A percentile compares a stretch with the other conserved stretches of the same genome.
Conservation (phyloP, 768 basidiomycete species). For the Cystofilobasidium macerans region DNA sequence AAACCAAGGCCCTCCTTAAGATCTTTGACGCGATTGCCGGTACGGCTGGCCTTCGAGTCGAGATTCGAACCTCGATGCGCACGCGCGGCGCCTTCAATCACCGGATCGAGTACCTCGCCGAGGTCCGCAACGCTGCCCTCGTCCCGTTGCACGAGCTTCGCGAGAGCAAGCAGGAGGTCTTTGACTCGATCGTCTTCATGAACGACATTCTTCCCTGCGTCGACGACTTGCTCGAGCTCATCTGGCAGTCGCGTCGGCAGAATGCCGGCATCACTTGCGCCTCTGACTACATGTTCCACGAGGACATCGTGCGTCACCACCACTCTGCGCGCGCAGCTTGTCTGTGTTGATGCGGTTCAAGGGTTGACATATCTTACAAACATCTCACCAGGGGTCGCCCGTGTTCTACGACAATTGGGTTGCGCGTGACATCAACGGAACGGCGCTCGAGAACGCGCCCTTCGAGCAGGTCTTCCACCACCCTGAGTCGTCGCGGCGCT, state of each 20-base stretch:
- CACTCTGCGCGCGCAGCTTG: neutral
- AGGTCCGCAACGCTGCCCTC: conserved; percentile 96
- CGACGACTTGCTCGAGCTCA: conserved; percentile 93
- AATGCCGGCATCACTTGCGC: conserved; percentile 98
- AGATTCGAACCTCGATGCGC: conserved; percentile 83
- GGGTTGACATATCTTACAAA: no score
- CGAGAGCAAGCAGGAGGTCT: conserved; percentile 82
- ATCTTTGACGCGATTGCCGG: conserved; percentile 89
- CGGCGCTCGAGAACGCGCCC: conserved; percentile 92
- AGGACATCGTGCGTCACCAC: conserved; percentile 58
- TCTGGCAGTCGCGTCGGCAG: conserved; percentile 83
- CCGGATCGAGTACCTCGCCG: conserved; percentile 99
- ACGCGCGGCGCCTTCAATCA: conserved; percentile 95
- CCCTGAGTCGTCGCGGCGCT: conserved; percentile 58
- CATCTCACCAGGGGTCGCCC: conserved; percentile 53
- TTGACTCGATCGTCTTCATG: conserved; percentile 97
- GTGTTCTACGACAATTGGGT: conserved; percentile 90
- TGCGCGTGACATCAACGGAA: conserved; percentile 95
- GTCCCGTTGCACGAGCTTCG: conserved; percentile 88
- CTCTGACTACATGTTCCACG: conserved; percentile 98
- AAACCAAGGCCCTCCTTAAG: conserved; percentile 88
- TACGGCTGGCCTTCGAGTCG: conserved; percentile 80
- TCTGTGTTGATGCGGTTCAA: no score
- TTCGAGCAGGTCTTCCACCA: conserved; percentile 93
- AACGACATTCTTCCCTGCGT: conserved; percentile 98